phyloP scores from a whole-genome alignment of 129 eudicot genomes.

The Flaveria bidentis region DNA sequence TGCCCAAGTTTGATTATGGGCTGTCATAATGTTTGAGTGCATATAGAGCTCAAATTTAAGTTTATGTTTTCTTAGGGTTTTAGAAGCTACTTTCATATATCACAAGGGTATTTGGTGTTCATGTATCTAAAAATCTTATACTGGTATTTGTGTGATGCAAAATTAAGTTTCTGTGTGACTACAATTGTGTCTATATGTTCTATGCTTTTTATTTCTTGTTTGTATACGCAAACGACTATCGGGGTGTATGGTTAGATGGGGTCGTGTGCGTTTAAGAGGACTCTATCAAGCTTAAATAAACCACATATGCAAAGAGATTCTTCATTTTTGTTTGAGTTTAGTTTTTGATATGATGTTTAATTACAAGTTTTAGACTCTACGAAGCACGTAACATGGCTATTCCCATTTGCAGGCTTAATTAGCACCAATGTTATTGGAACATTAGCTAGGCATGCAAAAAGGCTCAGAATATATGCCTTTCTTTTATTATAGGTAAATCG shows the following conservation, averaged over 20 bases:
- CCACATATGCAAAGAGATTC: too few relatives aligned
- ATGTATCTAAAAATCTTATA: constrained; percentile 26
- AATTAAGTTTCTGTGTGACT: constrained; percentile 31
- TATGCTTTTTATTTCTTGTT: not conserved
- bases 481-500: not conserved
- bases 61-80: constrained; percentile 2
- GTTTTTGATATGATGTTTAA: too few relatives aligned
- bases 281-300: too few relatives aligned
- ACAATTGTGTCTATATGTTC: not conserved
- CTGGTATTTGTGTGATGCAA: constrained; percentile 21
- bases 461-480: constrained; percentile 27
- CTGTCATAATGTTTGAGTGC: not conserved
- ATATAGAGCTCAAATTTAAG: too few relatives aligned
- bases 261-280: not conserved
- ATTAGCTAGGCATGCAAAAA: constrained; percentile 15
- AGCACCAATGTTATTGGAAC: constrained; percentile 17
- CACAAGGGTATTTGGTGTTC: constrained; percentile 5
- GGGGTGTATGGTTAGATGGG: too few relatives aligned
- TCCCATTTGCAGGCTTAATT: constrained; percentile 4
- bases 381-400: not conserved
- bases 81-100: constrained; percentile 24
- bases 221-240: too few relatives aligned
- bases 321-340: too few relatives aligned
- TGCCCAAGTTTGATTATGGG: constrained; percentile 26
- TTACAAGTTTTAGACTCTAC: too few relatives aligned